A percentile compares a stretch with the other conserved stretches of the same genome.
Conservation (phyloP, 2,329 filamentous ascomycete genomes). For the Ascochyta koolunga region DNA sequence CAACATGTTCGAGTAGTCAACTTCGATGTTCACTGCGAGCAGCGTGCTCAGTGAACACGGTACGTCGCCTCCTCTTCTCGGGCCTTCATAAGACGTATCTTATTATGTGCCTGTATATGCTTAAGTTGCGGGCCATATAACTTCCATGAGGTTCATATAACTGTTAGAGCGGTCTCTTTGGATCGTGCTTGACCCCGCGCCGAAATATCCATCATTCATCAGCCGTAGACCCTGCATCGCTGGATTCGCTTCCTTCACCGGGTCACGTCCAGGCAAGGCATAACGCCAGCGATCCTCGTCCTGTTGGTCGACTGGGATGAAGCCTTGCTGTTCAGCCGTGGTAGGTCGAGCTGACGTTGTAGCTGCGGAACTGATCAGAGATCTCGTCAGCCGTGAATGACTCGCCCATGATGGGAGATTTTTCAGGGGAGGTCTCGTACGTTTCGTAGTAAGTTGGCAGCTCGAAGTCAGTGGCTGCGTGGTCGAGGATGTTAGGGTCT, state of each 20-base stretch:
- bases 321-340: conserved; percentile 19
- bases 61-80: background rate
- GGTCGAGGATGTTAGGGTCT: conserved; percentile 37
- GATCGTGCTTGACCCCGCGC: background rate
- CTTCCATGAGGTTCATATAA: background rate
- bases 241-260: conserved; percentile 11
- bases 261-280: conserved; percentile 29
- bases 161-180: background rate
- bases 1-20: background rate
- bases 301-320: conserved; percentile 36
- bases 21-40: background rate
- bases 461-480: conserved; percentile 40
- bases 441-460: conserved; percentile 34
- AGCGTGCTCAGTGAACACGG: background rate
- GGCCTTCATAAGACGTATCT: background rate
- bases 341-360: conserved; percentile 30
- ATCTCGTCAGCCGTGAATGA: conserved; percentile 35
- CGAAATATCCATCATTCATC: background rate
- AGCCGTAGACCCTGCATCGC: background rate
- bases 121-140: background rate
- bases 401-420: conserved; percentile 20
- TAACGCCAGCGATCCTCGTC: conserved; percentile 38
- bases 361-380: conserved; percentile 38
- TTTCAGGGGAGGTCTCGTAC: conserved; percentile 18
- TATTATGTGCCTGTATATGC: background rate